Base-by-base conservation (phyloP, 805 yeast genomes). In the Debaryomyces tyrocola region DNA sequence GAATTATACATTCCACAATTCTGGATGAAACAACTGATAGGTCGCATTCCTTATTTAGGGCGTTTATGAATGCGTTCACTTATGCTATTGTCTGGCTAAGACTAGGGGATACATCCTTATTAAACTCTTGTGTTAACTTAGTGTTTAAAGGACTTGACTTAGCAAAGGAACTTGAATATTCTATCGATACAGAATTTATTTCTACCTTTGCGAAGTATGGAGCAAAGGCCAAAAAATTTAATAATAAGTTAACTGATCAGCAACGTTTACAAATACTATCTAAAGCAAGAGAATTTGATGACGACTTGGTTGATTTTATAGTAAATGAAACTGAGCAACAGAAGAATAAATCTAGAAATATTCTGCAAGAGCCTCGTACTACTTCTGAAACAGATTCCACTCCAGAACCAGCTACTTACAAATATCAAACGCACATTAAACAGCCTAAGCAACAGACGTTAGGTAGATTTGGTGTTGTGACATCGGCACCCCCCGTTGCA, bases 51-150 rank as follows among this genome's bases (percentile, higher is more conserved):
- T 49, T 86, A n/a, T 76, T 85, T 46, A 61, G 68, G 8, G 75
- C 75, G 20, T 75, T 87, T 29, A 73, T 87, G 59, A 67, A 71
- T n/a, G 80, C 94, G 0, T 80, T 91, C 49, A 75, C 75, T 11
- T 73, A 82, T 44, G 83, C 88, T 73, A 74, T 88, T 29, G 84
- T 82, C 34, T 87, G 97, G 95, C 72, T 92, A 24, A 75, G 94
- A 48, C 70, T 92, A 40, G 89, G 92, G 48, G 97, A 91, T 63
- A 72, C 79, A 6, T 86, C 90, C 2, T 70, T 92, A 39, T 68
- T 88, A 38, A 77, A 76, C 20, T 78, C 89, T 1, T 89, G 96
- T 71, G 91, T 88, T 5, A 75, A 77, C 20, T 69, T 90, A 40
- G 85, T 87, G 4, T 77, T 83, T 42, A 76, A 78, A 37, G 82